phyloP scores from a whole-genome alignment of 345 rosid genomes.

The Gossypium longicalyx region DNA sequence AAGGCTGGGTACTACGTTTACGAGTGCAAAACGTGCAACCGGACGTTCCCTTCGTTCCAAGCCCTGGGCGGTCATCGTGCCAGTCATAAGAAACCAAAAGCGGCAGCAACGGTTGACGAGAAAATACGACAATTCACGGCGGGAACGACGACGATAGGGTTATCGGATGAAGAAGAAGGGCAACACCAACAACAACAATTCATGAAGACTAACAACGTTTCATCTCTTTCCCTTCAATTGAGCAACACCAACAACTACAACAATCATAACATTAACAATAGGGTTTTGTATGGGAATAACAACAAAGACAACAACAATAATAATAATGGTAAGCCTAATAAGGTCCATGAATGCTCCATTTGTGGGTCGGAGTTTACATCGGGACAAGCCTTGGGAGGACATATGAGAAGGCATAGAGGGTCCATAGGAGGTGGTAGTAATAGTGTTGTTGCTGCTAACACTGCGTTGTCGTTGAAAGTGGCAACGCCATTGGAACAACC shows the following conservation, averaged over 20 bases:
- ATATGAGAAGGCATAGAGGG: conserved; percentile 88
- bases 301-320: conserved; percentile 4
- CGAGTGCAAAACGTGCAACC: conserved; percentile 88
- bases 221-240: conserved; percentile 58
- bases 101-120: conserved; percentile 20
- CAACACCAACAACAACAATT: conserved; percentile 1
- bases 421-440: conserved; percentile 23
- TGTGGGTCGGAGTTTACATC: conserved; percentile 91
- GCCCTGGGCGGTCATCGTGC: conserved; percentile 98
- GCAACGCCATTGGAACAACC: conserved; percentile 35
- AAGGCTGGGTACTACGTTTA: conserved; percentile 77
- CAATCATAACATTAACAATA: conserved; percentile 19
- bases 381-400: conserved; percentile 98
- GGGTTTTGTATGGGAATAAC: not conserved
- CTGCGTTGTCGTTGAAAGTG: conserved; percentile 40
- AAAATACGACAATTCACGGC: conserved; percentile 22
- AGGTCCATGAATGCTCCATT: conserved; percentile 88
- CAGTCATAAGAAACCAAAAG: conserved; percentile 87
- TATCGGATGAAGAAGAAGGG: conserved; percentile 31
- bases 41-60: conserved; percentile 88
- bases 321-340: conserved; percentile 31
- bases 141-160: not conserved
- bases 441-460: conserved; percentile 15
- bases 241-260: conserved; percentile 26
- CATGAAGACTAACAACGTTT: conserved; percentile 35